Percentiles rank a stretch among this genome's conserved stretches.
phyloP scores from a whole-genome alignment of 2,329 filamentous ascomycete species.

The Pseudogymnoascus sp. region DNA sequence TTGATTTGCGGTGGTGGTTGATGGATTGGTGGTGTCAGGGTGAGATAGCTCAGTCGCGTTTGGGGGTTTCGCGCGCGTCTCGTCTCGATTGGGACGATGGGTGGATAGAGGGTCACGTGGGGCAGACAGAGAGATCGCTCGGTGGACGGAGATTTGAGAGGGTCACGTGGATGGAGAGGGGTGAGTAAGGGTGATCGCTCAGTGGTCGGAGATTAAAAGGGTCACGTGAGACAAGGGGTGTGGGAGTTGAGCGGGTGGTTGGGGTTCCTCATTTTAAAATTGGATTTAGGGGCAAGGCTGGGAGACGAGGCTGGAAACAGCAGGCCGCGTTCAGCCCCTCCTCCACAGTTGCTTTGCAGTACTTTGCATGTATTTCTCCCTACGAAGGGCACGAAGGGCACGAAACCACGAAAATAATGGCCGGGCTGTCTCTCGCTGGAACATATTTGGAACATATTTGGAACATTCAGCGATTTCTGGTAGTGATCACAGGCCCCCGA shows the following conservation, averaged over 20 bases:
- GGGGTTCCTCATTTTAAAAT: neutral
- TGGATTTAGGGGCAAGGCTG: neutral
- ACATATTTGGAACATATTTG: neutral
- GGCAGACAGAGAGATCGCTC: neutral
- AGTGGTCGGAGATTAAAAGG: neutral
- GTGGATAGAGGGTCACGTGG: neutral
- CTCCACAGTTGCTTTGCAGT: neutral
- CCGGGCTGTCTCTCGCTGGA: neutral
- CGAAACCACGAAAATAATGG: neutral
- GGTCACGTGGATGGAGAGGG: neutral
- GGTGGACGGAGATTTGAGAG: neutral
- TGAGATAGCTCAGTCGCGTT: conserved; percentile 5
- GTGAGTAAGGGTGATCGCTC: neutral
- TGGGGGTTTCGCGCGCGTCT: neutral
- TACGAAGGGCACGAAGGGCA: neutral
- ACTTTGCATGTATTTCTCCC: neutral
- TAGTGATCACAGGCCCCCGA: neutral
- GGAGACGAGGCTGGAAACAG: neutral
- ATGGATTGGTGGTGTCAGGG: neutral
- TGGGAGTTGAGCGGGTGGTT: neutral
- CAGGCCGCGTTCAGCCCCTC: neutral
- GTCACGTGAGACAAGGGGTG: neutral
- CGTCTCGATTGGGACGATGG: conserved; percentile 3
- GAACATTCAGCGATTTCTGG: neutral
- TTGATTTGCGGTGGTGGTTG: neutral